These are phyloP conservation scores for Fusarium miscanthi DNA, from an alignment of 2,329 filamentous ascomycete genomes.

Conservation along the genomic window DNA sequence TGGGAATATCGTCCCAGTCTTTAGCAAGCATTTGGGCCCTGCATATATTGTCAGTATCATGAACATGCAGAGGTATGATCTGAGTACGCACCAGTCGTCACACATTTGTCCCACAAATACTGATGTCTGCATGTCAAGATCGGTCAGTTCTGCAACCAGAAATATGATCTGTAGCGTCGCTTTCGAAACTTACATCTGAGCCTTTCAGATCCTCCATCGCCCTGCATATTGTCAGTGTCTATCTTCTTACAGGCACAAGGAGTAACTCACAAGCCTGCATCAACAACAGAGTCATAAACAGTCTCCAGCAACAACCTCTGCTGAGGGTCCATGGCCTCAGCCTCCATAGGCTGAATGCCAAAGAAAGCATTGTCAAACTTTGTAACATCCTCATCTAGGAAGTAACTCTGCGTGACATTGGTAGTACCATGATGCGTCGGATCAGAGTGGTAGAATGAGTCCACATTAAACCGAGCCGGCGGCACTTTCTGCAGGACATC, in stretches of 20 bases:
- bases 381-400: neutral
- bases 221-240: neutral
- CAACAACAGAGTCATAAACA: constrained; percentile 16
- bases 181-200: neutral
- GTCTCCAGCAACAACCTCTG: constrained; percentile 14
- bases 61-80: neutral
- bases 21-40: constrained; percentile 13
- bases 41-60: neutral
- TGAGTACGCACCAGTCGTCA: neutral
- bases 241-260: fast-evolving
- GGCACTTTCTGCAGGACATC: constrained; percentile 2
- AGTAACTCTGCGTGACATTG: constrained; percentile 6
- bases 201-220: neutral
- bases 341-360: constrained; percentile 7
- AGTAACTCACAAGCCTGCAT: neutral
- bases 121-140: neutral
- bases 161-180: neutral
- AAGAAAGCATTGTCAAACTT: constrained; percentile 24
- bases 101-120: constrained; percentile 15
- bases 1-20: constrained; percentile 7
- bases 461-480: constrained; percentile 5
- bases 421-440: constrained; percentile 5
- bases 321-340: constrained; percentile 25
- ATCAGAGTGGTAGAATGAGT: constrained; percentile 1
- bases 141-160: neutral